Evolutionary conservation across 108 stramenopile genomes (phyloP).

Genomic region (Ochromonas danica): DNA sequence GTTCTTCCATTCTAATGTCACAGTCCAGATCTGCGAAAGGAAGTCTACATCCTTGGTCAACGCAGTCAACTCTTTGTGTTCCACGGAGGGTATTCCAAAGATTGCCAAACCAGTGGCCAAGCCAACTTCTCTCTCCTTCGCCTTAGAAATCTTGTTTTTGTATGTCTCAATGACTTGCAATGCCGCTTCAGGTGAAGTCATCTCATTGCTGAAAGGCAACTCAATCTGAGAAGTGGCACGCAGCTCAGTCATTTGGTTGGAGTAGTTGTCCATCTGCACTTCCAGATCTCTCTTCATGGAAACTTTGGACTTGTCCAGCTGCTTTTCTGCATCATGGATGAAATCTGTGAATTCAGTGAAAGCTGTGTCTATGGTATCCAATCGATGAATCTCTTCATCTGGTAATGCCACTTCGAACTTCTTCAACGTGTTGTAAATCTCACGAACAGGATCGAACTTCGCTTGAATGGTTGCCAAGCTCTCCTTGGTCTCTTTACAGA

Average conservation of each 20-base stretch:
- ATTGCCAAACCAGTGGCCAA: conserved; percentile 62
- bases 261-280: conserved; percentile 46
- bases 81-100: conserved; percentile 57
- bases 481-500: conserved; percentile 43
- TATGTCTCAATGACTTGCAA: conserved; percentile 50
- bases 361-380: conserved; percentile 37
- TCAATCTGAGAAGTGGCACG: conserved; percentile 33
- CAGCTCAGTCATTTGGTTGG: conserved; percentile 30
- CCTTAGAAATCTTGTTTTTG: conserved; percentile 41
- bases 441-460: conserved; percentile 58
- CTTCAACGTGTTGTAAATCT: conserved; percentile 50
- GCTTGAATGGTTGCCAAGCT: conserved; percentile 45
- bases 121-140: conserved; percentile 37
- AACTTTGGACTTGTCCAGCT: conserved; percentile 58
- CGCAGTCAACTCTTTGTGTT: conserved; percentile 60
- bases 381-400: conserved; percentile 49
- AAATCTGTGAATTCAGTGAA: conserved; percentile 51
- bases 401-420: conserved; percentile 57
- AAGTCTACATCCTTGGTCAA: conserved; percentile 56
- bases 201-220: conserved; percentile 40
- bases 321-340: conserved; percentile 50
- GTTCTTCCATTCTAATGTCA: conserved; percentile 54
- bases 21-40: conserved; percentile 58
- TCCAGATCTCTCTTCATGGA: conserved; percentile 67
- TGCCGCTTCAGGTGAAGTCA: conserved; percentile 41